phyloP scores from a whole-genome alignment of 176 grass and related monocot genomes.

The Oryza glaberrima region DNA sequence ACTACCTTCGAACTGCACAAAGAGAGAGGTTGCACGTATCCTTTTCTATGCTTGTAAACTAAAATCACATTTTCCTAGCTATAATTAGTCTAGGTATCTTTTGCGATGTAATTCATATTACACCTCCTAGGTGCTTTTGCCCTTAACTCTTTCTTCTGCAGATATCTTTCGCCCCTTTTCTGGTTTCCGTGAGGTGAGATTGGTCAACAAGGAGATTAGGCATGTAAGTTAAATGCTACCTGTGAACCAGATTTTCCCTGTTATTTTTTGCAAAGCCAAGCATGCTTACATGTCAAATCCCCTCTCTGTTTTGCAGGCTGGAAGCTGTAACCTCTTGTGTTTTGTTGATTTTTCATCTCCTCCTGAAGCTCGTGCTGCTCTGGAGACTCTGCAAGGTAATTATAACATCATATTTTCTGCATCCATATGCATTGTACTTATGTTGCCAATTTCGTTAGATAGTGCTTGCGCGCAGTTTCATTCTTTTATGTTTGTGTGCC shows the following conservation, averaged over 20 bases:
- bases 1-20: slow-evolving; percentile 60
- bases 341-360: slow-evolving; percentile 69
- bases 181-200: slow-evolving; percentile 64
- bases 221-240: slow-evolving; percentile 38
- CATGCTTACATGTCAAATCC: neutral
- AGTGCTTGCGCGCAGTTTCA: no score
- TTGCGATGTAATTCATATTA: neutral
- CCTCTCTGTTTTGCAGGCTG: slow-evolving; percentile 37
- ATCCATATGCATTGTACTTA: no score
- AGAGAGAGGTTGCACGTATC: slow-evolving; percentile 77
- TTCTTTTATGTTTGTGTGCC: no score
- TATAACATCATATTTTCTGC: slow-evolving; percentile 15
- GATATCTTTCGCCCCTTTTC: slow-evolving; percentile 87
- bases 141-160: slow-evolving; percentile 51
- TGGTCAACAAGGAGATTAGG: slow-evolving; percentile 60
- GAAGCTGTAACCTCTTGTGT: slow-evolving; percentile 55
- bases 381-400: slow-evolving; percentile 71
- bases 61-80: neutral
- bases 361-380: slow-evolving; percentile 52
- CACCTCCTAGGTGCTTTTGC: slow-evolving; percentile 27
- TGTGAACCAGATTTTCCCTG: neutral
- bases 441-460: neutral
- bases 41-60: slow-evolving; percentile 6
- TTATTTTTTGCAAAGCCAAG: slow-evolving; percentile 15
- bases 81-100: neutral